Evolutionary conservation across 169 alveolate genomes (phyloP).

Genomic region (Cryptosporidium meleagridis): DNA sequence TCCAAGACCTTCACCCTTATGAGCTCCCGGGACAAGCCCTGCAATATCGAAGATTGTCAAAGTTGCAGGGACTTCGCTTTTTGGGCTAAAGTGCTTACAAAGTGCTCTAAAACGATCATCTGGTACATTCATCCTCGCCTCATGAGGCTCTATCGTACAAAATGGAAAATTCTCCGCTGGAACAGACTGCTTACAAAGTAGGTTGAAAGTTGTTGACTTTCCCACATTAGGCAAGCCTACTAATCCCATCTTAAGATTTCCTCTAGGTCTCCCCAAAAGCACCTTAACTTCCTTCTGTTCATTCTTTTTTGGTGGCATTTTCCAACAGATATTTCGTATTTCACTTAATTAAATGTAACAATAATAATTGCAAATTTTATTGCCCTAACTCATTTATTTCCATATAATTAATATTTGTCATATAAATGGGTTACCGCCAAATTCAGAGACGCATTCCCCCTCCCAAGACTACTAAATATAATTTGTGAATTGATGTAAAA

Average conservation of each 20-base stretch:
- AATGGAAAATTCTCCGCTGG: slow-evolving; percentile 99
- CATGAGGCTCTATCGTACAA: slow-evolving; percentile 97
- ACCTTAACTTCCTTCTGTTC: slow-evolving; percentile 80
- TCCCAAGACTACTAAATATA: background rate
- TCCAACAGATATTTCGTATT: background rate
- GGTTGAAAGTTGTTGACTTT: slow-evolving; percentile 96
- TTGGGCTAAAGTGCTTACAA: slow-evolving; percentile 94
- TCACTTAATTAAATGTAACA: background rate
- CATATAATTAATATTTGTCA: no score
- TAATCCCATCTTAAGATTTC: slow-evolving; percentile 96
- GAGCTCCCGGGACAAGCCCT: slow-evolving; percentile 99
- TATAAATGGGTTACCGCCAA: background rate
- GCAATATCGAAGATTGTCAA: slow-evolving; percentile 98
- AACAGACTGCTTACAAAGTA: slow-evolving; percentile 92
- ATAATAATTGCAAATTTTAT: background rate
- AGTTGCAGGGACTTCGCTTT: slow-evolving; percentile 94
- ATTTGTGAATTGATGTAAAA: background rate
- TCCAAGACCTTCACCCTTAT: slow-evolving; percentile 99
- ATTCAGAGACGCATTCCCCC: background rate
- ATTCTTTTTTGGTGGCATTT: slow-evolving; percentile 87
- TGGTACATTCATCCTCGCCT: slow-evolving; percentile 94
- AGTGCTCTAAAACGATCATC: slow-evolving; percentile 95
- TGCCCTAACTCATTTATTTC: background rate
- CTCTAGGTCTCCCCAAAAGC: slow-evolving; percentile 83
- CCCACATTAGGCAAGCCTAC: slow-evolving; percentile 99